phyloP scores from a whole-genome alignment of 805 yeast species.

The Zygotorulaspora sp. region DNA sequence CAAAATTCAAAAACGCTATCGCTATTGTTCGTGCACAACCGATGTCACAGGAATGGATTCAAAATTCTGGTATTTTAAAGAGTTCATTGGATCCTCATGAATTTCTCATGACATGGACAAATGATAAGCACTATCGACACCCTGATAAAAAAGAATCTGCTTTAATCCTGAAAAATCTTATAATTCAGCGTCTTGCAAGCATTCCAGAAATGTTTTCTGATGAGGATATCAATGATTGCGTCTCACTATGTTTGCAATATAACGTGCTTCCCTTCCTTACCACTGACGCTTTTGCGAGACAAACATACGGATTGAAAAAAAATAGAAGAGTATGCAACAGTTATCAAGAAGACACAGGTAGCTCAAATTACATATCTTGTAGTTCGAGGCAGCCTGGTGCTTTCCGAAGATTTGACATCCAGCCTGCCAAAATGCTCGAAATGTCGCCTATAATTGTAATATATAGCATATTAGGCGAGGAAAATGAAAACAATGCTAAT shows the following conservation, averaged over 20 bases:
- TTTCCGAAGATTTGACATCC: conserved; percentile 80
- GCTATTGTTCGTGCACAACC: conserved; percentile 33
- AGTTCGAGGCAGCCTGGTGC: conserved; percentile 56
- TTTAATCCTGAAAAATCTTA: conserved; percentile 20
- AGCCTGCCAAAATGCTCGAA: conserved; percentile 68
- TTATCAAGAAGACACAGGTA: conserved; percentile 2
- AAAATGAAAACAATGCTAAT: conserved; percentile 12
- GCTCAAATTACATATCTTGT: neutral
- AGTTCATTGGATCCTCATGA: conserved; percentile 55
- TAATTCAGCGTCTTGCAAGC: conserved; percentile 8
- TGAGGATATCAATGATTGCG: conserved; percentile 24
- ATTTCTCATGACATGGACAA: conserved; percentile 46
- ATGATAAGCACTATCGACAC: conserved; percentile 37
- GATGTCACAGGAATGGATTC: conserved; percentile 15
- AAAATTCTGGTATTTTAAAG: conserved; percentile 43
- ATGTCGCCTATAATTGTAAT: conserved; percentile 69
- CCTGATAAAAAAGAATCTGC: conserved; percentile 16
- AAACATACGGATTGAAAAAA: conserved; percentile 16
- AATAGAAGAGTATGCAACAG: conserved; percentile 13
- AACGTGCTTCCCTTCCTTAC: conserved; percentile 41
- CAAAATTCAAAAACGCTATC: conserved; percentile 45
- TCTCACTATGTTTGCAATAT: conserved; percentile 25
- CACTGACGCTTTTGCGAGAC: conserved; percentile 33
- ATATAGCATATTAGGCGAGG: conserved; percentile 53
- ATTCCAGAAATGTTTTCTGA: conserved; percentile 22